Percentiles rank a stretch among this genome's conserved stretches.
These are phyloP conservation scores for Nicotiana noctiflora DNA, from an alignment of 257 asterid species.

Conservation along the genomic window DNA sequence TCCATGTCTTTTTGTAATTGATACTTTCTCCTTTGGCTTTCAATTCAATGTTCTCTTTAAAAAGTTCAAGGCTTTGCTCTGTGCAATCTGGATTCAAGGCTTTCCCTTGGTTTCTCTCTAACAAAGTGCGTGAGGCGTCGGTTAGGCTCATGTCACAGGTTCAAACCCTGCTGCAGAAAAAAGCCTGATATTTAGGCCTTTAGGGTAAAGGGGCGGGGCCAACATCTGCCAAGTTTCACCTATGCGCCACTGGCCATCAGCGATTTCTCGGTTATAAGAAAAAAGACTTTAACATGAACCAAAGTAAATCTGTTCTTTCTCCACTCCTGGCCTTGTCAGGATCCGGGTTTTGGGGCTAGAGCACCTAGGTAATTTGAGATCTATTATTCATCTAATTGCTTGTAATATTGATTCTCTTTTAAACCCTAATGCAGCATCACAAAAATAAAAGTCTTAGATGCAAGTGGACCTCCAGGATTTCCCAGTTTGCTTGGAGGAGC, in stretches of 20 bases:
- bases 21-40: background rate
- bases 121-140: background rate
- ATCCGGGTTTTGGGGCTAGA: background rate
- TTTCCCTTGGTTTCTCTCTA: background rate
- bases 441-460: conserved; percentile 89
- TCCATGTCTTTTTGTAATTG: background rate
- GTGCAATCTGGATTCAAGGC: background rate
- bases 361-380: background rate
- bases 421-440: conserved; percentile 53
- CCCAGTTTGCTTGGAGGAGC: conserved; percentile 73
- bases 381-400: background rate
- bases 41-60: background rate
- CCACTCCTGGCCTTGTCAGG: background rate
- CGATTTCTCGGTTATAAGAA: background rate
- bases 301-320: background rate
- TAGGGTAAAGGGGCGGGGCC: background rate
- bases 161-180: background rate
- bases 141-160: background rate
- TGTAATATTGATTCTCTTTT: background rate
- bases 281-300: background rate
- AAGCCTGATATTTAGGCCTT: background rate
- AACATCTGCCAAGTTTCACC: background rate
- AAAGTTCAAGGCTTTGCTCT: background rate
- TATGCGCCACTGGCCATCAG: background rate
- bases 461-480: conserved; percentile 96